Conservation (phyloP, 257 asterid species). For the Solanum etuberosum region DNA sequence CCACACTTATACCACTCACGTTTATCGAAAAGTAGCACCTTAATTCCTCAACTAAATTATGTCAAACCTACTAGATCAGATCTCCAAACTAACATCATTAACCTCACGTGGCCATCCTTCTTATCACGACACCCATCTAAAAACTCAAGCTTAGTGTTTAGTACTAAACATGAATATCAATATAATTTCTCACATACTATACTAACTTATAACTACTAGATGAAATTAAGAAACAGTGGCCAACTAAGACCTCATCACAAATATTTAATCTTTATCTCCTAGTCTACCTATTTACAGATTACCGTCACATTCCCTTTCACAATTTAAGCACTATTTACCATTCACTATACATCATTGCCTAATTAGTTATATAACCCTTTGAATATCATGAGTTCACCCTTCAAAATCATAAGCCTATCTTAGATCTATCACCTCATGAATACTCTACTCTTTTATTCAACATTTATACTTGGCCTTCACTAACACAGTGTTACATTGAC, state of each 20-base stretch:
- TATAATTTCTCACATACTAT: too few species aligned
- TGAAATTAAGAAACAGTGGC: not conserved
- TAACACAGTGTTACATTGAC: too few species aligned
- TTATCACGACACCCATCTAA: not conserved
- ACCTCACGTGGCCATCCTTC: not conserved
- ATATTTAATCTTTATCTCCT: not conserved
- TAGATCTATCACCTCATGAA: not conserved
- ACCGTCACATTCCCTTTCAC: not conserved
- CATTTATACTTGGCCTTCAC: not conserved
- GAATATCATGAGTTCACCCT: too few species aligned
- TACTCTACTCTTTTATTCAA: not conserved
- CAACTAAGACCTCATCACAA: not conserved
- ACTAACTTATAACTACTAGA: too few species aligned
- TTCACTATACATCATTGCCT: too few species aligned
- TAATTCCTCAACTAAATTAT: not conserved
- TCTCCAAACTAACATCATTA: not conserved
- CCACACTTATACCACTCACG: not conserved
- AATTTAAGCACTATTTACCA: too few species aligned
- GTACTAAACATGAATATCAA: not conserved
- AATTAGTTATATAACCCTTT: too few species aligned
- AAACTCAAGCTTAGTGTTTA: not conserved
- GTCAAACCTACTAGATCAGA: not conserved
- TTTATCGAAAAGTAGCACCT: not conserved
- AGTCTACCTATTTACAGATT: not conserved
- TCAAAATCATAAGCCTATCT: not conserved